Percentiles rank a stretch among this genome's conserved stretches.
Conservation (phyloP, 129 eudicot species). For the Flaveria brownii region DNA sequence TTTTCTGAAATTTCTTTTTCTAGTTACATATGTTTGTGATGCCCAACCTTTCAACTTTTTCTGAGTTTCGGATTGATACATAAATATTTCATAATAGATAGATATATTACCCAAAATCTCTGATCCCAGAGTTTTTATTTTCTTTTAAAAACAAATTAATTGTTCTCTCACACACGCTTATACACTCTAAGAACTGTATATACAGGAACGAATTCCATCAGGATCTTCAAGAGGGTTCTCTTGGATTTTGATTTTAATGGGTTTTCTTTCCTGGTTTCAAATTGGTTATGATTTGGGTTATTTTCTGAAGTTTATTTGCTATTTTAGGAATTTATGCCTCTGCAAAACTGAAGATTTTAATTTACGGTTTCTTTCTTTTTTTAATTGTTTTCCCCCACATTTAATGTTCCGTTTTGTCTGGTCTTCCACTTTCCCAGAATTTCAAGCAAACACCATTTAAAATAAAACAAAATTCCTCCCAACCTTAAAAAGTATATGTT, state of each 20-base stretch:
- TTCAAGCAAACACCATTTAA: constrained; percentile 33
- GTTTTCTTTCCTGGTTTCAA: constrained; percentile 16
- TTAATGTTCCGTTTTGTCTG: constrained; percentile 43
- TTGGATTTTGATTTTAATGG: constrained; percentile 3
- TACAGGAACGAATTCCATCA: background rate
- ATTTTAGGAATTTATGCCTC: constrained; percentile 30
- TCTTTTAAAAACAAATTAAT: background rate
- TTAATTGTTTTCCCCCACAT: constrained; percentile 21
- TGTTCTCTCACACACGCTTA: background rate
- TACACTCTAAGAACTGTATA: no score
- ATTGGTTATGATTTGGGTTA: constrained; percentile 25
- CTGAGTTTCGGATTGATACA: background rate
- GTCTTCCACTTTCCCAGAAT: constrained; percentile 39
- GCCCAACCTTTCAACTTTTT: no score
- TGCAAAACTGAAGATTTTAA: constrained; percentile 27
- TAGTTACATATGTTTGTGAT: no score
- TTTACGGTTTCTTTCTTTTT: constrained; percentile 26
- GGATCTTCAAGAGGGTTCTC: constrained; percentile 10
- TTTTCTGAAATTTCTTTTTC: background rate
- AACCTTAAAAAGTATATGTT: background rate
- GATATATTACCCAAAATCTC: constrained; percentile 2
- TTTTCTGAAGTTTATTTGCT: constrained; percentile 23
- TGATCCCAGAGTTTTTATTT: no score
- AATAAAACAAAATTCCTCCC: background rate
- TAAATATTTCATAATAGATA: background rate